Evolutionary conservation across 768 basidiomycete species (phyloP).

Genomic region (Auriscalpium orientale): DNA sequence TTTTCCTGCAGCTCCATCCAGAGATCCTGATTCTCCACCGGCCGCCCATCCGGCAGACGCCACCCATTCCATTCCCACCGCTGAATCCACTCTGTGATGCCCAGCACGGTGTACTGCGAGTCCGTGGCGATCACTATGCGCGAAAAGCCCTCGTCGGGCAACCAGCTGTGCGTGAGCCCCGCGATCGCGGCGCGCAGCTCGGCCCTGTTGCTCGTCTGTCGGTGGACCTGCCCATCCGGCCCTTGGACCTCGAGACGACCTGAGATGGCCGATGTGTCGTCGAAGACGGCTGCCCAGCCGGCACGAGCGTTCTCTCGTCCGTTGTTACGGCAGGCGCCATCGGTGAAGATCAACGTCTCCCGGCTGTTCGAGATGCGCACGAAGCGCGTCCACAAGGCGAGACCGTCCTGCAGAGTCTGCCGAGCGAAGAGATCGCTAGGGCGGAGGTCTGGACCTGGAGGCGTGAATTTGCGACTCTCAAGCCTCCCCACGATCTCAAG

Average conservation of each 20-base stretch:
- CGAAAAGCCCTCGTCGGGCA: slow-evolving; percentile 21
- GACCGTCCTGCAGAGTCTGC: too few species aligned
- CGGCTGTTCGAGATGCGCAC: slow-evolving; percentile 1
- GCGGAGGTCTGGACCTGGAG: too few species aligned
- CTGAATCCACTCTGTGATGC: slow-evolving; percentile 17
- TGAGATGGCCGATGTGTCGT: background rate
- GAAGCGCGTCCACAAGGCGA: background rate
- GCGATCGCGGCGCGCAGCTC: slow-evolving; percentile 26
- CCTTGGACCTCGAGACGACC: background rate
- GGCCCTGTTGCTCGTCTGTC: slow-evolving; percentile 28
- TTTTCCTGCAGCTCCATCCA: slow-evolving; percentile 17
- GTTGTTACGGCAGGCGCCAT: background rate
- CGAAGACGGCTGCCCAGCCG: background rate
- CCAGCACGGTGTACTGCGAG: slow-evolving; percentile 24
- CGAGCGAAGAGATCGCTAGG: too few species aligned
- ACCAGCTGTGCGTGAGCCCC: slow-evolving; percentile 17
- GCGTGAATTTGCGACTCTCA: too few species aligned
- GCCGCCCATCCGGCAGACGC: slow-evolving; percentile 12
- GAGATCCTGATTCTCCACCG: slow-evolving; percentile 20
- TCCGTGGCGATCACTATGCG: slow-evolving; percentile 27
- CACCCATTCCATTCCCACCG: slow-evolving; percentile 21
- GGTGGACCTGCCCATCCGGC: background rate
- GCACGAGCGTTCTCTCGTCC: background rate
- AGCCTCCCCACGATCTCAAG: too few species aligned
- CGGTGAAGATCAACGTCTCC: background rate